Conservation (phyloP, 2,329 filamentous ascomycete species). For the Fusarium piperis region DNA sequence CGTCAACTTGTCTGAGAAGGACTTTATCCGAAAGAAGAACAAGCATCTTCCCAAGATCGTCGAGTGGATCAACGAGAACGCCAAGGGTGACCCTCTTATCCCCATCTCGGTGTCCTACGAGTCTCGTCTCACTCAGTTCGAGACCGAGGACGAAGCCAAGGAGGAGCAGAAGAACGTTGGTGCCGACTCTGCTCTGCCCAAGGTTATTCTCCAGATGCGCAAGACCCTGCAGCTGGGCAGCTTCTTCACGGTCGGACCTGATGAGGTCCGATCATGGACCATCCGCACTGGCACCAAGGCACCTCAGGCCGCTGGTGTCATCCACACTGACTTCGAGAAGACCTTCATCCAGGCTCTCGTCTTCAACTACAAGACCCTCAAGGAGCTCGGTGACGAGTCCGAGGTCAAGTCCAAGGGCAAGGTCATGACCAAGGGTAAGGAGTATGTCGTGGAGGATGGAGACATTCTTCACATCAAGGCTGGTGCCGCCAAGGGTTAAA, state of each 20-base stretch:
- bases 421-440: constrained; percentile 98
- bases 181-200: constrained; percentile 88
- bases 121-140: constrained; percentile 86
- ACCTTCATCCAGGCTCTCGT: constrained; percentile 98
- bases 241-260: constrained; percentile 96
- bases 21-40: constrained; percentile 99
- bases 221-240: constrained; percentile 88
- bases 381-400: constrained; percentile 88
- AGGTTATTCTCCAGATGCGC: constrained; percentile 93
- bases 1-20: constrained; percentile 95
- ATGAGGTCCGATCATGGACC: constrained; percentile 99
- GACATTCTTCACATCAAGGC: constrained; percentile 90
- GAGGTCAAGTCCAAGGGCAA: constrained; percentile 94
- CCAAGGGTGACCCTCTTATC: constrained; percentile 87
- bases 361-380: constrained; percentile 85
- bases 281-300: constrained; percentile 96
- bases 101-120: constrained; percentile 94
- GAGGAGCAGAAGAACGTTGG: constrained; percentile 91
- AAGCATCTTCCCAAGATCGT: constrained; percentile 95
- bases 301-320: constrained; percentile 96
- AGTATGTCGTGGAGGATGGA: constrained; percentile 89
- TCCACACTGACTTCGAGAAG: constrained; percentile 99
- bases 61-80: constrained; percentile 94
- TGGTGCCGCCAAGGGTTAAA: constrained; percentile 78
- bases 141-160: constrained; percentile 77